Evolutionary conservation across 495 filamentous ascomycete genomes (phyloP).

Genomic region (Neurospora sp.): DNA sequence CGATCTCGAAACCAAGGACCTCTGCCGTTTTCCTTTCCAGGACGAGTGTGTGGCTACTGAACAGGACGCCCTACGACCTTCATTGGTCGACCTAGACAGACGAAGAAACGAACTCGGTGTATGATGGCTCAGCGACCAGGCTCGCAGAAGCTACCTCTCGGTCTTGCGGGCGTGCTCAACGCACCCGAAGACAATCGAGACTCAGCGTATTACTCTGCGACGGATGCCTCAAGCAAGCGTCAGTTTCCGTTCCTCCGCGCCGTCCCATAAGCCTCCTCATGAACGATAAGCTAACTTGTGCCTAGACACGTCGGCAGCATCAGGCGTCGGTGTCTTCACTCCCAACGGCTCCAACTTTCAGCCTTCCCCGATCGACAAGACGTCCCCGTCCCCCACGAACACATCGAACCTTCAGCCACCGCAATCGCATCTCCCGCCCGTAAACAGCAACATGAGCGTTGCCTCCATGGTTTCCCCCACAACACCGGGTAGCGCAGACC

Average conservation of each 20-base stretch:
- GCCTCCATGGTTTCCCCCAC: conserved; percentile 48
- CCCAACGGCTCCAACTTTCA: conserved; percentile 28
- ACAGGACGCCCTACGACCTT: not conserved
- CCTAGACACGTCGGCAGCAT: conserved; percentile 41
- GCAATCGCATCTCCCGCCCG: conserved; percentile 36
- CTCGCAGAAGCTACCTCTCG: conserved; percentile 39
- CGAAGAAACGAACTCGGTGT: not conserved
- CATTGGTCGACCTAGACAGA: not conserved
- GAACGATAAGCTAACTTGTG: not conserved
- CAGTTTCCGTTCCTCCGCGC: conserved; percentile 11
- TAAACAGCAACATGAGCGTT: conserved; percentile 43
- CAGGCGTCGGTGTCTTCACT: conserved; percentile 31
- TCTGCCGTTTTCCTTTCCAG: not conserved
- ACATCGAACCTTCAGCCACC: conserved; percentile 27
- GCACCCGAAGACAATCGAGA: conserved; percentile 41
- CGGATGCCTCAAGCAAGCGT: conserved; percentile 49
- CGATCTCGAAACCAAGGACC: not conserved
- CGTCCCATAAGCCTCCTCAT: not conserved
- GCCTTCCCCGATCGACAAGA: conserved; percentile 38
- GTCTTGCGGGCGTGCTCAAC: conserved; percentile 40
- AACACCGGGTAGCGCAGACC: conserved; percentile 25
- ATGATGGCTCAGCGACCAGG: conserved; percentile 27
- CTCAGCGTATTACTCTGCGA: conserved; percentile 44
- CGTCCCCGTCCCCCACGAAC: conserved; percentile 37
- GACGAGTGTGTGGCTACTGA: not conserved